Conservation (phyloP, 306 rosid species). For the Quercus ilex region DNA sequence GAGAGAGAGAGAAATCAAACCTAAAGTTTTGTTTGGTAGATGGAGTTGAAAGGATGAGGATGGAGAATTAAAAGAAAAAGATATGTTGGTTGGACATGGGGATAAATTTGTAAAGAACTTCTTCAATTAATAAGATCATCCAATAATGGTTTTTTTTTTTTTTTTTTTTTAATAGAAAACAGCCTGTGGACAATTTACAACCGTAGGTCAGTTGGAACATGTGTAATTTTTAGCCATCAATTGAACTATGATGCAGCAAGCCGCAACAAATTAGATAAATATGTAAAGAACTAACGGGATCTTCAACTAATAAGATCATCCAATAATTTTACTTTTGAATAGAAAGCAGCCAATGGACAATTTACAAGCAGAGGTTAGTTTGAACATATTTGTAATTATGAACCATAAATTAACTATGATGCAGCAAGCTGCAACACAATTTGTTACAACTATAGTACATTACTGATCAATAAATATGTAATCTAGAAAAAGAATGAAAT, state of each 20-base stretch:
- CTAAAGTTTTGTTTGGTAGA: neutral
- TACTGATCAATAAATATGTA: neutral
- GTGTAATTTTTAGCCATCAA: neutral
- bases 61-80: neutral
- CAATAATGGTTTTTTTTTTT: neutral
- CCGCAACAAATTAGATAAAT: neutral
- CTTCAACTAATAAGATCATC: constrained; percentile 1
- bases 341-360: neutral
- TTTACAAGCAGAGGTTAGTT: constrained; percentile 5
- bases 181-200: neutral
- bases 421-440: neutral
- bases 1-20: neutral
- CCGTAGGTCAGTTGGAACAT: constrained; percentile 8
- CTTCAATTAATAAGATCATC: constrained; percentile 4
- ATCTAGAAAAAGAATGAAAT: neutral
- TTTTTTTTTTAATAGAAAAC: neutral
- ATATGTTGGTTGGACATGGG: neutral
- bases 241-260: neutral
- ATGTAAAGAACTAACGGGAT: neutral
- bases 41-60: neutral
- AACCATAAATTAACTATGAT: neutral
- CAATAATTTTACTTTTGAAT: neutral
- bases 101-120: neutral
- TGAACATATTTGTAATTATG: neutral
- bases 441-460: neutral